Base-by-base conservation (phyloP, 139 green algal species). In the Volvox africanus region DNA sequence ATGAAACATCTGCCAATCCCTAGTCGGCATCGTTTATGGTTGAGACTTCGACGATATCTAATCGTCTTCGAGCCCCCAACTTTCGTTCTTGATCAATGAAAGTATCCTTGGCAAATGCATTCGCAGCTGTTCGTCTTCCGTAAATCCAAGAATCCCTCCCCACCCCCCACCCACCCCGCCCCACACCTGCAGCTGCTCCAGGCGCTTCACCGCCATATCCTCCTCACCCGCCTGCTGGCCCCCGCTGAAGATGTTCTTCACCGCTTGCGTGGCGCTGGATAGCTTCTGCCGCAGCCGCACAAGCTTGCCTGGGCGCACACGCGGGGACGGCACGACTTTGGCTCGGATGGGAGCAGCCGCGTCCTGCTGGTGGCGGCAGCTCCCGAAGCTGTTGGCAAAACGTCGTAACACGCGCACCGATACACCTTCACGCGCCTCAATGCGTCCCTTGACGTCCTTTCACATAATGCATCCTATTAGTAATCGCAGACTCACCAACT, bases 81-180 rank as follows among this genome's bases (percentile, higher is more conserved):
- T 99, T 99, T 99, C 97, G 97, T 99, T 99, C 97, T 99, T 99
- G 97, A 99, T 99, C 96, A 99, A 99, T 99, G 97, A 99, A 99
- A 99, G 99, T 97, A 99, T 99, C 97, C 97, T 99, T 99, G 98
- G 97, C n/a, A n/a, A n/a, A n/a, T n/a, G n/a, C n/a, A n/a, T n/a
- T n/a, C n/a, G n/a, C n/a, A n/a, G n/a, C n/a, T n/a, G n/a, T n/a
- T n/a, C n/a, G n/a, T n/a, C n/a, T n/a, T n/a, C n/a, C n/a, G n/a
- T n/a, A n/a, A n/a, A n/a, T n/a, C n/a, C n/a, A n/a, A n/a, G n/a
- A n/a, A n/a, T 24, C 65, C 65, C 65, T 73, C 2, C 65, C 65
- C 65, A 2, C 16, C 65, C 65, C 65, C 65, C 65, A 3, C 82
- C 32, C 21, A 65, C 50, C 44, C 91, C 61, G 67, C 44, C 33